phyloP scores from a whole-genome alignment of 371 early-diverging fungal genomes.

The Circinella umbellata region DNA sequence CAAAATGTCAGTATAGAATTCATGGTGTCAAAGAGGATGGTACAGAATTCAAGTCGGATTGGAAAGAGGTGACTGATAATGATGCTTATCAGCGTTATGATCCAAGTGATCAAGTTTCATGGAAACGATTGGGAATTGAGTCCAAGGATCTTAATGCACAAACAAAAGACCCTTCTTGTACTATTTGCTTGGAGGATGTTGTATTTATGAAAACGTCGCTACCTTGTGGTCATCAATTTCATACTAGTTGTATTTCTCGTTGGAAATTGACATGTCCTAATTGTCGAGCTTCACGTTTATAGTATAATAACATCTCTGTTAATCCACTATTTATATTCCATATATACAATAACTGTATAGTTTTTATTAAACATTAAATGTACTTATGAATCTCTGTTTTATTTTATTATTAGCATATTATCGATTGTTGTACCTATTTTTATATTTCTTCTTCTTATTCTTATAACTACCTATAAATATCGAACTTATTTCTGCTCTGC shows the following conservation, averaged over 20 bases:
- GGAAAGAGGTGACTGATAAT: background rate
- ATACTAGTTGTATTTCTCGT: background rate
- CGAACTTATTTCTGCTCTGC: no score
- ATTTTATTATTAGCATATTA: no score
- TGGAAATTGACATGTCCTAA: background rate
- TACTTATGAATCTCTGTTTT: no score
- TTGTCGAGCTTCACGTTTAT: no score
- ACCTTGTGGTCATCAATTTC: background rate
- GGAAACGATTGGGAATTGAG: background rate
- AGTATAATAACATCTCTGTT: no score
- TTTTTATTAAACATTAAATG: no score
- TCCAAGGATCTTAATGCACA: background rate
- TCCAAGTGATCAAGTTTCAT: background rate
- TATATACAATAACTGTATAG: no score
- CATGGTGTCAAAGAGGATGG: conserved; percentile 1
- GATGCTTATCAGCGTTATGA: background rate
- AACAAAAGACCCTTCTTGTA: background rate
- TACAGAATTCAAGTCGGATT: background rate
- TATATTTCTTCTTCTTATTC: no score
- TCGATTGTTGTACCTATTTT: no score
- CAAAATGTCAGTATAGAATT: background rate
- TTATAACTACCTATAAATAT: no score
- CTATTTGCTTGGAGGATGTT: background rate
- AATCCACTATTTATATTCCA: no score
- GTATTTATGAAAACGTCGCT: background rate